Percentiles rank a stretch among this genome's conserved stretches.
Conservation (phyloP, 805 yeast genomes). For the Barnettozyma botsteinii region DNA sequence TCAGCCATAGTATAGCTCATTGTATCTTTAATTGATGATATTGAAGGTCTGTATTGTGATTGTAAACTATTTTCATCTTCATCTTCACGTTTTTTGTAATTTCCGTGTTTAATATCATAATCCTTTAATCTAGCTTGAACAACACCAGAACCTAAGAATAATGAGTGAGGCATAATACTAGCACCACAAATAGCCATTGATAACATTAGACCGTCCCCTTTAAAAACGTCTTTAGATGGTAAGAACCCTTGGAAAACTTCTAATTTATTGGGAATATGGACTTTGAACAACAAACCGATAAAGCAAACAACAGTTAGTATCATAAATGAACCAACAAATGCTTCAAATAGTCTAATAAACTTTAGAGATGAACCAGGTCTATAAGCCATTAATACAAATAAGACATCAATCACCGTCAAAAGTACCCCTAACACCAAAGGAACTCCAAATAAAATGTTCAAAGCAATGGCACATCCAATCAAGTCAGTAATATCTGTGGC, state of each 20-base stretch:
- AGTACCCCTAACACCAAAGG: conserved; percentile 83
- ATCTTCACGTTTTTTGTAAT: conserved; percentile 34
- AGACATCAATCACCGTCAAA: conserved; percentile 78
- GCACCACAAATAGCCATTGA: conserved; percentile 89
- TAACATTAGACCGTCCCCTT: conserved; percentile 65
- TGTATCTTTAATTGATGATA: conserved; percentile 75
- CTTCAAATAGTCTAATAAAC: conserved; percentile 74
- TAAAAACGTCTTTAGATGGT: conserved; percentile 44
- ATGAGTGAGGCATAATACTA: conserved; percentile 92
- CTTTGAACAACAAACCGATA: conserved; percentile 67
- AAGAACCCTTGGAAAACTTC: conserved; percentile 68
- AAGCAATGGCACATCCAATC: conserved; percentile 94
- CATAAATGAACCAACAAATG: conserved; percentile 71
- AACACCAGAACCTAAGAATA: conserved; percentile 82
- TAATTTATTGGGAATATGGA: conserved; percentile 44
- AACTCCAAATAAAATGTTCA: conserved; percentile 72
- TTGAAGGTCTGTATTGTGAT: conserved; percentile 62
- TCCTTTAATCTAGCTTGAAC: conserved; percentile 83
- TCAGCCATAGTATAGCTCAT: conserved; percentile 80
- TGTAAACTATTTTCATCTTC: conserved; percentile 23
- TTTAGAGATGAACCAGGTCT: conserved; percentile 77
- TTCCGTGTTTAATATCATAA: conserved; percentile 64
- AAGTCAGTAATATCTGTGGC: conserved; percentile 97
- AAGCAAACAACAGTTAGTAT: conserved; percentile 82
- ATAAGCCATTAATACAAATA: conserved; percentile 82